Evolutionary conservation across 2,329 filamentous ascomycete genomes (phyloP), one percentile per base, ranked within the genome.

Genomic region (Aspergillus sp.): DNA sequence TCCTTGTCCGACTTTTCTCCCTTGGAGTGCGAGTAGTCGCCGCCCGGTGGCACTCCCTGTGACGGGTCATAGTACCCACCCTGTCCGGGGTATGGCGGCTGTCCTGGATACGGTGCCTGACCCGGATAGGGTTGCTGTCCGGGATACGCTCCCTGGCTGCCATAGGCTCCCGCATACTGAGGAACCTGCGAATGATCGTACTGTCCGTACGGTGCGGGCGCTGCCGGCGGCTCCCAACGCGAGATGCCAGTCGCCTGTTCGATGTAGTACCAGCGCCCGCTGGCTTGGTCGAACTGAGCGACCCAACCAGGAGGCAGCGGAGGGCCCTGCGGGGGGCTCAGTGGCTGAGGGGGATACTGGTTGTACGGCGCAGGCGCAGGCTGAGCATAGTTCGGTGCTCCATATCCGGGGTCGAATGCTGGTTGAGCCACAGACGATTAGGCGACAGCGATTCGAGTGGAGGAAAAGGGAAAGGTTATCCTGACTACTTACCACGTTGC

Each of bases 301-400:
- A 57, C 55, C 55, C 55, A 57, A n/a, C 55, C 55, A 11, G 55
- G 55, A n/a, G 55, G 55, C 7, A 57, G 46, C 30, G 54, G 54
- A 22, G 54, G 54, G 15, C 30, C 46, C 15, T 31, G 4, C 13
- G 41, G 54, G 17, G 38, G 52, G 43, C 45, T 56, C 25, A 30
- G 54, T 19, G 54, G 46, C 19, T 38, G 54, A 11, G 45, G 28
- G 17, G 45, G 45, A 30, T 56, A 28, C 25, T 28, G 54, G 25
- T 28, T 28, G 25, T 46, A 41, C 41, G 34, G 31, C 31, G 22
- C 25, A 46, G 53, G 41, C 7, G n/a, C 13, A 17, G 34, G 38
- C 15, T 22, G 22, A 11, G 41, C 41, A 25, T 45, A 54, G 51
- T 53, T 54, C 23, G 49, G 3, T 9, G 30, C 30, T n/a, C 50